Evolutionary conservation across 371 early-diverging fungal genomes (phyloP).

Genomic region (Phascolomyces articulosus): DNA sequence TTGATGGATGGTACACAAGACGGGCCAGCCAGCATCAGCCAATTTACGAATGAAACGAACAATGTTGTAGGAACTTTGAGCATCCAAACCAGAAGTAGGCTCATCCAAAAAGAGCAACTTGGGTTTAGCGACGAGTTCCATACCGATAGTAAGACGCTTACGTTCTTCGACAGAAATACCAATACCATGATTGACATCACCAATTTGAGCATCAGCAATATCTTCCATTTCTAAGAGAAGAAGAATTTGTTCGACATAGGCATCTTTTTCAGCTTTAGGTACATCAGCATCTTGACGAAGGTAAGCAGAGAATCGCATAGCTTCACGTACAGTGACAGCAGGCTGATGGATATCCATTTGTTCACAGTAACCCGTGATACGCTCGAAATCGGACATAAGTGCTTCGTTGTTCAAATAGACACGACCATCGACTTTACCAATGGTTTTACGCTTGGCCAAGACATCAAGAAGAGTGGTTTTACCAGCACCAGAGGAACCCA

Average conservation of each 20-base stretch:
- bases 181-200: conserved; percentile 42
- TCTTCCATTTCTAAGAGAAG: conserved; percentile 59
- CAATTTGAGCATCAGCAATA: conserved; percentile 56
- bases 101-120: conserved; percentile 82
- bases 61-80: conserved; percentile 69
- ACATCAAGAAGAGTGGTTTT: conserved; percentile 90
- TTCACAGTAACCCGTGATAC: conserved; percentile 80
- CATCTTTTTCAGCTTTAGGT: conserved; percentile 53
- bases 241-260: conserved; percentile 67
- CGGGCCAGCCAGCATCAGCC: conserved; percentile 59
- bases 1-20: conserved; percentile 70
- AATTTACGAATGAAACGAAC: conserved; percentile 66
- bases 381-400: conserved; percentile 61
- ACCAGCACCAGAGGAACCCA: conserved; percentile 89
- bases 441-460: conserved; percentile 77
- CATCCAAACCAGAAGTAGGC: conserved; percentile 77
- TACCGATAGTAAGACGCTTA: conserved; percentile 67
- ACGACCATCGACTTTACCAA: conserved; percentile 72
- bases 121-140: conserved; percentile 75
- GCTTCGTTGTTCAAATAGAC: conserved; percentile 63
- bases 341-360: conserved; percentile 83
- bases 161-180: conserved; percentile 68
- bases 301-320: conserved; percentile 67
- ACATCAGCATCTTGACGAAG: conserved; percentile 62
- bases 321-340: conserved; percentile 62